These are phyloP conservation scores for Corynascus novoguineensis DNA, from an alignment of 495 filamentous ascomycete genomes.

Conservation along the genomic window DNA sequence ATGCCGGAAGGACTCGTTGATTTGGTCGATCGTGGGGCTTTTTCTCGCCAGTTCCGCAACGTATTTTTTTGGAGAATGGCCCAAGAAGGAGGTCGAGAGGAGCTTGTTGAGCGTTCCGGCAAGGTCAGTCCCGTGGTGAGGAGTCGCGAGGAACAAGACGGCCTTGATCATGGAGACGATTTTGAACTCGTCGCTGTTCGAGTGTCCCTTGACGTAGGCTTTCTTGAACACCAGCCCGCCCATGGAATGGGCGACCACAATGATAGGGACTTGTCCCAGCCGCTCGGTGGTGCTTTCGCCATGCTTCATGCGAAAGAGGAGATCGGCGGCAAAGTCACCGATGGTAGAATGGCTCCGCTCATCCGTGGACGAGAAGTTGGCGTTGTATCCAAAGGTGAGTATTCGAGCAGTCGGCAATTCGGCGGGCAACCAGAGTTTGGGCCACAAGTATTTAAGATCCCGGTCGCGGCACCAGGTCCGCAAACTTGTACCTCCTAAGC, in stretches of 20 bases:
- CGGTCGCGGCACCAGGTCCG: constrained; percentile 29
- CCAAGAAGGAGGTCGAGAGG: constrained; percentile 13
- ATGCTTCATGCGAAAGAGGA: constrained; percentile 22
- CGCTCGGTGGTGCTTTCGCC: constrained; percentile 4
- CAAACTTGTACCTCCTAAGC: constrained; percentile 33
- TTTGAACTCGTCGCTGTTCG: constrained; percentile 15
- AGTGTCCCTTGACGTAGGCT: constrained; percentile 18
- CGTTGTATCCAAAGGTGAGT: constrained; percentile 27
- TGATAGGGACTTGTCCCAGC: constrained; percentile 17
- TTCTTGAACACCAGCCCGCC: constrained; percentile 26
- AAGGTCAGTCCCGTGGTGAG: constrained; percentile 20
- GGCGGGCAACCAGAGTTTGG: constrained; percentile 28
- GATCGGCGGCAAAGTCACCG: constrained; percentile 19
- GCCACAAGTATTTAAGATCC: constrained; percentile 30
- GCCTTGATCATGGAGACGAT: constrained; percentile 17
- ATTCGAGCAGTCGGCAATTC: constrained; percentile 24
- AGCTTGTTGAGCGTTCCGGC: constrained; percentile 16
- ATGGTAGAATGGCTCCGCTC: constrained; percentile 11
- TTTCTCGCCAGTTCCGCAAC: constrained; percentile 33
- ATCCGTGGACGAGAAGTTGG: constrained; percentile 15
- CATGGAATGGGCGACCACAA: constrained; percentile 23
- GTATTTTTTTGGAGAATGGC: constrained; percentile 29
- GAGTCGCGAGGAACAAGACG: constrained; percentile 22
- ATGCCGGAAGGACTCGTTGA: constrained; percentile 46
- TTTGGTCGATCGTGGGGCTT: constrained; percentile 29